Base-by-base conservation (phyloP, 805 yeast species). In the Sugiyamaella lignohabitans region DNA sequence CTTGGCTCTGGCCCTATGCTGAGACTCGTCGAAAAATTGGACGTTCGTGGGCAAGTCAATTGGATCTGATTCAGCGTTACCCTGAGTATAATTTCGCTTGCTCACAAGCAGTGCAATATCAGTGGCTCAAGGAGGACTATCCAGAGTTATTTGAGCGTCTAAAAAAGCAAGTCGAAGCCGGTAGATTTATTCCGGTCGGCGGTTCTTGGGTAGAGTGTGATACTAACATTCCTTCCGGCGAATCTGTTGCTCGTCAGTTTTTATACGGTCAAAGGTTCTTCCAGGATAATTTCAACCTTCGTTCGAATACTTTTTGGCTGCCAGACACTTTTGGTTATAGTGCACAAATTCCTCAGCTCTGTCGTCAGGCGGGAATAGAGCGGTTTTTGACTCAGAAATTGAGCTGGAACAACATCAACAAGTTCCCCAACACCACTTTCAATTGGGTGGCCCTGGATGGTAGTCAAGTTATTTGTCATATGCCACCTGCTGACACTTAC, bases 121-220 rank as follows among this genome's bases (percentile, higher is more conserved):
- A 86, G 62, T 91, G 98, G 98, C 74, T 91, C 50, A 74, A 80
- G 56, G 70, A 80, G 46, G 93, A 89, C 60, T 95, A 93, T 60
- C 97, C 98, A 0, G 85, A 79, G 21, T 75, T 87, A 38, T 87
- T 80, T 57, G 65, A 71, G 29, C 74, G 79, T 47, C 72, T 86
- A 24, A 74, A 84, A 53, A 52, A 64, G 23, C 76, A 78, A 23
- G 83, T 83, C 46, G 70, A 75, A 42, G 76, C 78, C 19, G 85
- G 85, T 44, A 82, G 86, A 54, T 91, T 91, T 59, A 72, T 88
- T 42, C 95, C 96, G 8, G 76, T 93, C 50, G 98, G 98, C 45
- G 98, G 98, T 3, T 82, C 96, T 0, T 93, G 98, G 98, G 98
- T 93, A 38, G 98, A 91, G 66, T 84, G 88, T 63, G 98, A 91